These are phyloP conservation scores for Nicotiana sylvestris DNA, from an alignment of 257 asterid species.

Conservation along the genomic window DNA sequence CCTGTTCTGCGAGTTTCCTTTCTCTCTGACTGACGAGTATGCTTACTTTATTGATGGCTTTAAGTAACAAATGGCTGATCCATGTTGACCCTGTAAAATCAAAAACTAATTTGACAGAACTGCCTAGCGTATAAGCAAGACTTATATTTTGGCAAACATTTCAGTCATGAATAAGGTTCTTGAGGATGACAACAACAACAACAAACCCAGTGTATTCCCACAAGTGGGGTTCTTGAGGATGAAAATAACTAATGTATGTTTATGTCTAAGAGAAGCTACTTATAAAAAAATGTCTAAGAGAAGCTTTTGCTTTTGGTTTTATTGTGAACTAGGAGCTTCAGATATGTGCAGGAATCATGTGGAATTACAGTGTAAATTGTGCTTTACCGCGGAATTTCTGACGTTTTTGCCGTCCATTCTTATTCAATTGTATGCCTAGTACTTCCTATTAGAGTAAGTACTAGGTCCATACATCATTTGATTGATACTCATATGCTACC, in stretches of 20 bases:
- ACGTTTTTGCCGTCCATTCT: background rate
- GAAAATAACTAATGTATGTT: background rate
- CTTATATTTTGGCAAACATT: background rate
- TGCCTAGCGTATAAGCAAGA: background rate
- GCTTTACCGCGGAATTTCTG: background rate
- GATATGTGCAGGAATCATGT: slow-evolving; percentile 3
- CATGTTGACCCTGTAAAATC: background rate
- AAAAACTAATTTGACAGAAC: background rate
- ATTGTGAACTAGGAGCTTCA: background rate
- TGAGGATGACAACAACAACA: background rate
- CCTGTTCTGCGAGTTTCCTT: background rate
- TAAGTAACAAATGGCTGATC: background rate
- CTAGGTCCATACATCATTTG: background rate
- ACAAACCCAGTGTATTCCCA: no score
- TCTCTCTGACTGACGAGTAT: background rate
- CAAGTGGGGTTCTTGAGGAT: background rate
- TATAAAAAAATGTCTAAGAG: background rate
- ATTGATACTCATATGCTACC: background rate
- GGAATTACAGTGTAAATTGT: background rate
- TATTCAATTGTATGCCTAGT: background rate
- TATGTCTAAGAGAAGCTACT: background rate
- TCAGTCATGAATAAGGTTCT: background rate
- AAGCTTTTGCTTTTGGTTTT: background rate
- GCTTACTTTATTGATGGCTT: background rate
- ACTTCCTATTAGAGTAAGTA: background rate